These are phyloP conservation scores for Fusarium setosum DNA, from an alignment of 2,329 filamentous ascomycete species.

Conservation along the genomic window DNA sequence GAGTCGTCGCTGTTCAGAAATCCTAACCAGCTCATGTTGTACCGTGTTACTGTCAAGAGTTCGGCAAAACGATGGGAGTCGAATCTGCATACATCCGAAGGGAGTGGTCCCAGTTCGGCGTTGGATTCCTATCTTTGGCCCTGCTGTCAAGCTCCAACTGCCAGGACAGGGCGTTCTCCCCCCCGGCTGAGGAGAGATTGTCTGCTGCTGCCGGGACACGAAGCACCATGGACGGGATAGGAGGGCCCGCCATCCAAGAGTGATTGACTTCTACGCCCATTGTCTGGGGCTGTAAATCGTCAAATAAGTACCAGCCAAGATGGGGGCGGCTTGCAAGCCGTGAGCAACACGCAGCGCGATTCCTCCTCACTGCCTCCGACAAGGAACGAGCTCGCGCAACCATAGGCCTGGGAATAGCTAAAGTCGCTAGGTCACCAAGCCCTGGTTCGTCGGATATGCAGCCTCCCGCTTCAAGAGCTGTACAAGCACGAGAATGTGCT, in stretches of 20 bases:
- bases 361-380: slow-evolving; percentile 26
- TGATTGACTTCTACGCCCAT: not conserved
- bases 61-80: slow-evolving; percentile 26
- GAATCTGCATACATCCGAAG: slow-evolving; percentile 16
- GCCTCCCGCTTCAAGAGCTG: slow-evolving; percentile 28
- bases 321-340: not conserved
- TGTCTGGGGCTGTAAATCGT: not conserved
- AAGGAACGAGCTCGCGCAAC: slow-evolving; percentile 32
- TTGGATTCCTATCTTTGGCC: slow-evolving; percentile 18
- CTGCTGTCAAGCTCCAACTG: slow-evolving; percentile 7
- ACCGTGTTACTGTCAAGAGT: slow-evolving; percentile 20
- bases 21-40: slow-evolving; percentile 9
- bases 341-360: slow-evolving; percentile 8
- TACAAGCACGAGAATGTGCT: slow-evolving; percentile 5
- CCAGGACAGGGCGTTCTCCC: not conserved
- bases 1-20: slow-evolving; percentile 6
- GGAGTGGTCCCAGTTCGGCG: slow-evolving; percentile 45
- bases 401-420: slow-evolving; percentile 29
- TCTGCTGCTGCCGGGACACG: not conserved
- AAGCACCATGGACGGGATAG: not conserved
- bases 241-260: not conserved
- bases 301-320: slow-evolving; percentile 1
- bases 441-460: slow-evolving; percentile 39
- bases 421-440: slow-evolving; percentile 7
- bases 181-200: not conserved